Percentiles rank a stretch among this genome's conserved stretches.
phyloP scores from a whole-genome alignment of 2,329 filamentous ascomycete genomes.

The Hypomyces perniciosus region DNA sequence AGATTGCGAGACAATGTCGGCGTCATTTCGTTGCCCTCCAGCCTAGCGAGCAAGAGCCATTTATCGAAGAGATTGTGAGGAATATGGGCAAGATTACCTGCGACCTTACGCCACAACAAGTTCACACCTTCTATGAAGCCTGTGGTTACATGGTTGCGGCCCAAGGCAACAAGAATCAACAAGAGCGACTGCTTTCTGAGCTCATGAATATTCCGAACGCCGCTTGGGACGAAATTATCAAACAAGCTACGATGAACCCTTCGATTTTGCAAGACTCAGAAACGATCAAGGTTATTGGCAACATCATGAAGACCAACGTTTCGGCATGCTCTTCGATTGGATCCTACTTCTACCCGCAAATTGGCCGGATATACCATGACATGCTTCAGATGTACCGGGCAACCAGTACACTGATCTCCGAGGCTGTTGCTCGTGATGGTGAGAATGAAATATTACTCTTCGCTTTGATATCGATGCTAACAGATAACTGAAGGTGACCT shows the following conservation, averaged over 20 bases:
- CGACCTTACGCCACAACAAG: constrained; percentile 91
- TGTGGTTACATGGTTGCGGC: constrained; percentile 99
- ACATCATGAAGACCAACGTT: constrained; percentile 99
- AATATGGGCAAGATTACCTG: constrained; percentile 94
- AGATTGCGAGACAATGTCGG: constrained; percentile 97
- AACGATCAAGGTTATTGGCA: constrained; percentile 97
- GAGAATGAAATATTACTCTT: constrained; percentile 17
- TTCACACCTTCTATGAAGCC: constrained; percentile 98
- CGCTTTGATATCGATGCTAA: background rate
- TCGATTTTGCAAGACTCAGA: constrained; percentile 84
- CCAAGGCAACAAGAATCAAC: constrained; percentile 88
- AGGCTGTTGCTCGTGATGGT: constrained; percentile 82
- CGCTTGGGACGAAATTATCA: constrained; percentile 94
- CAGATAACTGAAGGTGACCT: constrained; percentile 58
- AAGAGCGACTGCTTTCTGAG: constrained; percentile 85
- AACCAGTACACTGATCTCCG: constrained; percentile 92
- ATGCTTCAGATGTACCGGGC: constrained; percentile 99
- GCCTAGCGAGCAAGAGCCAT: constrained; percentile 88
- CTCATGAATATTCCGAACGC: constrained; percentile 90
- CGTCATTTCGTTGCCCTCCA: constrained; percentile 95
- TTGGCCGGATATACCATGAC: constrained; percentile 93
- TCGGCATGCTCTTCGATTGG: constrained; percentile 97
- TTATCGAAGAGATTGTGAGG: constrained; percentile 97
- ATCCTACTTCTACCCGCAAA: constrained; percentile 95
- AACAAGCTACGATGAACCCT: constrained; percentile 76